Base-by-base conservation (phyloP, 176 grass and related monocot genomes). In the Eleusine coracana region DNA sequence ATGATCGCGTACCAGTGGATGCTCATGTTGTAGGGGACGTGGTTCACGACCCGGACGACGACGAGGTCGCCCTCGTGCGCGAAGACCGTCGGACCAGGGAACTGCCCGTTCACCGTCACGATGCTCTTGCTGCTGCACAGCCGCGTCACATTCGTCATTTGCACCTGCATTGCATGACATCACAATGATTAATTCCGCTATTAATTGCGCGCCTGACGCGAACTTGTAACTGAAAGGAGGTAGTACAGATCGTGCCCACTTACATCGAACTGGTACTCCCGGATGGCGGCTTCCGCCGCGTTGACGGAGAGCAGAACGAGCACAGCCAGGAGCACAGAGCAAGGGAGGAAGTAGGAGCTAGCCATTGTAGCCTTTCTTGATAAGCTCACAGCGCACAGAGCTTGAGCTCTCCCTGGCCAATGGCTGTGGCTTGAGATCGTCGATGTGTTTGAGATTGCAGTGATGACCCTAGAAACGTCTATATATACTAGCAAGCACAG, bases 61-160 rank as follows among this genome's bases (percentile, higher is more conserved):
- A 93, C 86, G 41, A 83, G 74, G 80, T 93, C 94, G 55, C 94
- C 91, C 74, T 97, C 94, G 52, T 79, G 87, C 0, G 91, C 94
- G 28, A 87, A 82, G 3, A 97, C 85, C 25, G 89, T 86, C 21
- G 91, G 94, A 25, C 89, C 94, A 0, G 94, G 94, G 80, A 93
- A 93, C 86, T 81, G 84, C 6, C 94, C 91, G 66, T 97, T 97
- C 77, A 97, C 94, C 23, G 84, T 82, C 83, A 93, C 80, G 80
- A 97, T 84, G 84, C 80, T 81, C 89, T 97, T 97, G 83, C 91
- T 81, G 79, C 86, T 82, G 85, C 94, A 97, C 83, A 97, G 74
- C 75, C 89, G 77, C 1, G 89, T 93, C 80, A 91, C 82, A 48
- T 93, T 97, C 71, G 79, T 60, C 75, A 76, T 88, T 76, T 83